A percentile compares a stretch with the other conserved stretches of the same genome.
These are phyloP conservation scores for Nakaseomyces glabratus DNA, from an alignment of 1,139 yeast genomes.

Conservation along the genomic window DNA sequence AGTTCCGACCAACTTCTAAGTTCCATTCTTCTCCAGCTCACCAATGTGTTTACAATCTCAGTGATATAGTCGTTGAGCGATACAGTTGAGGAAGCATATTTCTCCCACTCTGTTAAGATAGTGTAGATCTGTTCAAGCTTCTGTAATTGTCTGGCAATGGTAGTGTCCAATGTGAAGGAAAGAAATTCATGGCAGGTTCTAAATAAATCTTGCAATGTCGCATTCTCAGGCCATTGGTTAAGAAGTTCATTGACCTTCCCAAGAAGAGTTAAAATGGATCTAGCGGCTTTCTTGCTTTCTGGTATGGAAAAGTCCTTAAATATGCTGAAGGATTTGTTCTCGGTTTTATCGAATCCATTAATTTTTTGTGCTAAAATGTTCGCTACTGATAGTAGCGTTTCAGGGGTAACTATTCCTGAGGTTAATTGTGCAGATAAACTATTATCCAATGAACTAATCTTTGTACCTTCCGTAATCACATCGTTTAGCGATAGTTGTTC, in stretches of 20 bases:
- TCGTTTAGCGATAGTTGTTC: slow-evolving; percentile 23
- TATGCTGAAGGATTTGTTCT: slow-evolving; percentile 41
- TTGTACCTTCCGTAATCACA: slow-evolving; percentile 39
- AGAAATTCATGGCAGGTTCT: slow-evolving; percentile 64
- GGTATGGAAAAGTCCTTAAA: slow-evolving; percentile 56
- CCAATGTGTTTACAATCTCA: slow-evolving; percentile 57
- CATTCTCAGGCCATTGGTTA: slow-evolving; percentile 90
- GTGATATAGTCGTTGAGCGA: slow-evolving; percentile 50
- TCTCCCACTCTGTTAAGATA: slow-evolving; percentile 84
- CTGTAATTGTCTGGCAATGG: slow-evolving; percentile 69
- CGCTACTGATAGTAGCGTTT: slow-evolving; percentile 40
- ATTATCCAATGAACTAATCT: slow-evolving; percentile 30
- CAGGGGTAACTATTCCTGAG: slow-evolving; percentile 29
- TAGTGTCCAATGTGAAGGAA: slow-evolving; percentile 51
- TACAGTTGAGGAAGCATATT: slow-evolving; percentile 75
- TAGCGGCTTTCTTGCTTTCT: slow-evolving; percentile 55
- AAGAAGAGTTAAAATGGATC: slow-evolving; percentile 42
- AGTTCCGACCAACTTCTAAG: slow-evolving; percentile 77
- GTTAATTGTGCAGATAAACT: slow-evolving; percentile 24
- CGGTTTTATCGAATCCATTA: slow-evolving; percentile 20
- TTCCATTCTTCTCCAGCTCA: slow-evolving; percentile 86
- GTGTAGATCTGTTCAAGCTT: slow-evolving; percentile 84
- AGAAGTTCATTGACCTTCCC: slow-evolving; percentile 42
- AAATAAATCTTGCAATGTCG: slow-evolving; percentile 62
- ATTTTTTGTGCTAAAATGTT: slow-evolving; percentile 33